Conservation (phyloP, 495 filamentous ascomycete genomes). For the Lentithecium fluviatile region DNA sequence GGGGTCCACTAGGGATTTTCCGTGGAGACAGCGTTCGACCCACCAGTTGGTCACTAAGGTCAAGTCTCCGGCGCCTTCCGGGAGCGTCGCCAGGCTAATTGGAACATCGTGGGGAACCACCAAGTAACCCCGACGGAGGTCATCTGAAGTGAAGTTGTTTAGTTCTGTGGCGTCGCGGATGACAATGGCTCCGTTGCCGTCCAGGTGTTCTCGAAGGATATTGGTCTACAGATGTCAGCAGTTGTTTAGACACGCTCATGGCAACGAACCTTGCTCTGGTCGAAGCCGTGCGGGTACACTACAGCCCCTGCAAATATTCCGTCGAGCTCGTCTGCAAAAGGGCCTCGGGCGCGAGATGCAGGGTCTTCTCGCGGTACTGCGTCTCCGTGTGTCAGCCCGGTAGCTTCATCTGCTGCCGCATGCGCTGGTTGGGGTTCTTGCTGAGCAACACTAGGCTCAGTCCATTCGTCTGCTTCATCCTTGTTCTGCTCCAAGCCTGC, state of each 20-base stretch:
- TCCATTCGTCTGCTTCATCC: conserved; percentile 43
- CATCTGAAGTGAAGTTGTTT: conserved; percentile 10
- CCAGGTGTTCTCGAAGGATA: conserved; percentile 53
- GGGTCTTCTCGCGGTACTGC: conserved; percentile 8
- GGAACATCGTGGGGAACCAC: conserved; percentile 33
- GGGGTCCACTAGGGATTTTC: conserved; percentile 69
- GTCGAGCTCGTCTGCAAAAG: conserved; percentile 6
- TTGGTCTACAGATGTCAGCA: conserved; percentile 24
- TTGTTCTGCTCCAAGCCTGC: conserved; percentile 45
- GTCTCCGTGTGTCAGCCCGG: conserved; percentile 9
- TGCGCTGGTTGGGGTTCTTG: neutral
- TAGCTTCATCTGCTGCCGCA: neutral
- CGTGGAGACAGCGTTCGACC: conserved; percentile 81
- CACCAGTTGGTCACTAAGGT: conserved; percentile 83
- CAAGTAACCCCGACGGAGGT: conserved; percentile 31
- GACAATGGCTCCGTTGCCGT: conserved; percentile 52
- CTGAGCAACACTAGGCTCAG: conserved; percentile 10
- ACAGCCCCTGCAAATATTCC: conserved; percentile 37
- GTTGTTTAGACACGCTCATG: neutral
- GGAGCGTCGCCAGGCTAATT: conserved; percentile 27
- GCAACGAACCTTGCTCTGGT: conserved; percentile 24
- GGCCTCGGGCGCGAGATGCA: conserved; percentile 1
- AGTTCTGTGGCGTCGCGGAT: conserved; percentile 27
- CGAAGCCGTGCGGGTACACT: conserved; percentile 37
- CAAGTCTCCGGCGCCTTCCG: conserved; percentile 36